phyloP scores from a whole-genome alignment of 2,329 filamentous ascomycete species.

The Ophiocordyceps sinensis region DNA sequence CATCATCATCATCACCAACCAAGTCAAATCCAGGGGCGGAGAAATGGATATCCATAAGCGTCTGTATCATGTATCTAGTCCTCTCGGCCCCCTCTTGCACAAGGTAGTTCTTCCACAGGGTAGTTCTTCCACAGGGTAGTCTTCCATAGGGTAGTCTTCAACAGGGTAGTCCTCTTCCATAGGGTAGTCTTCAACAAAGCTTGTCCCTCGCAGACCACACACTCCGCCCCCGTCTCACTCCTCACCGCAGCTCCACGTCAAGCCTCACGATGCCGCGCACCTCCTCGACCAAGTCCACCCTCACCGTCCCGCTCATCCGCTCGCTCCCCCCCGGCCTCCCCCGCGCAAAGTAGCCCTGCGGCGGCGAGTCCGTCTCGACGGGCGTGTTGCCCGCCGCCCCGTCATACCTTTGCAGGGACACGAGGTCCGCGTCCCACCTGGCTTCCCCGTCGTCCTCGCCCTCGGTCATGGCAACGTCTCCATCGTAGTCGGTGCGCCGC shows the following conservation, averaged over 20 bases:
- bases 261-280: conserved; percentile 21
- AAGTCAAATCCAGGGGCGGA: too few relatives aligned
- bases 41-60: too few relatives aligned
- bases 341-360: conserved; percentile 3
- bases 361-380: conserved; percentile 2
- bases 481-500: conserved; percentile 15
- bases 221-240: not conserved
- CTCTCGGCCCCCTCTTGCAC: too few relatives aligned
- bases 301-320: conserved; percentile 10
- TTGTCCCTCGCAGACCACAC: too few relatives aligned
- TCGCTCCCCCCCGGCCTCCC: conserved; percentile 1
- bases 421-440: not conserved
- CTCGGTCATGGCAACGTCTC: conserved; percentile 14
- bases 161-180: too few relatives aligned
- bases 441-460: not conserved
- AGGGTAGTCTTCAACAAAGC: too few relatives aligned
- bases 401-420: conserved; percentile 4
- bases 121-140: too few relatives aligned
- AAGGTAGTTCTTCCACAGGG: too few relatives aligned
- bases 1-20: too few relatives aligned
- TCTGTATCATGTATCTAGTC: too few relatives aligned
- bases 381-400: conserved; percentile 3
- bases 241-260: conserved; percentile 19
- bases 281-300: conserved; percentile 19
- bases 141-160: too few relatives aligned